Percentiles rank a stretch among this genome's conserved stretches.
Evolutionary conservation across 345 rosid genomes (phyloP).

Genomic region (Tarenaya hassleriana): DNA sequence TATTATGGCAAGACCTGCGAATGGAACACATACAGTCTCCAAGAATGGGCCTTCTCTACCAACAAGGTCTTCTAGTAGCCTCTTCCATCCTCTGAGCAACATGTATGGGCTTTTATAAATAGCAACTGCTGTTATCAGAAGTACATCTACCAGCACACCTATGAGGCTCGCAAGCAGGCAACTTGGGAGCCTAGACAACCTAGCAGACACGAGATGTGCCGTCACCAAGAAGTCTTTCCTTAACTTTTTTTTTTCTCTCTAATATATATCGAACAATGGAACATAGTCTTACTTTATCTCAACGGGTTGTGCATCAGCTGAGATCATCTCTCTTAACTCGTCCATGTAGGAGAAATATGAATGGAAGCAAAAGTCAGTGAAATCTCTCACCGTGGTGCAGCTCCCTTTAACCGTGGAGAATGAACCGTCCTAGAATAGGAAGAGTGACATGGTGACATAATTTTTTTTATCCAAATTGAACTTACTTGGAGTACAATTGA

Average conservation of each 20-base stretch:
- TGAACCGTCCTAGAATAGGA: conserved; percentile 53
- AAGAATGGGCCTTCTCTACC: conserved; percentile 89
- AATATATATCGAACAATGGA: not conserved
- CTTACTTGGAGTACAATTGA: not conserved
- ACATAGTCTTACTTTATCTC: conserved; percentile 45
- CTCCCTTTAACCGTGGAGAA: conserved; percentile 55
- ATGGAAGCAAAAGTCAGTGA: conserved; percentile 83
- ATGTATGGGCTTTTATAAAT: conserved; percentile 78
- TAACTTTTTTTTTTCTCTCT: not conserved
- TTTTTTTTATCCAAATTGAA: not conserved
- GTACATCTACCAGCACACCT: conserved; percentile 55
- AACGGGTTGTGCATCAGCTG: conserved; percentile 45
- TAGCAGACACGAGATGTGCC: conserved; percentile 10
- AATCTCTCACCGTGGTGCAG: conserved; percentile 63
- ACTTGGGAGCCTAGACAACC: conserved; percentile 62
- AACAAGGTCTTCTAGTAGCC: conserved; percentile 75
- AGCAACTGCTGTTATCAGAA: conserved; percentile 53
- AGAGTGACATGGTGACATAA: not conserved
- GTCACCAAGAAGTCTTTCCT: not conserved
- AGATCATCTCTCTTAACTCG: conserved; percentile 54
- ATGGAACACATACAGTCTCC: conserved; percentile 84
- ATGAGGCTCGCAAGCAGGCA: conserved; percentile 54
- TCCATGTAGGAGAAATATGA: conserved; percentile 88
- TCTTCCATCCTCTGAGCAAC: conserved; percentile 82
- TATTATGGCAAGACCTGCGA: conserved; percentile 76